Evolutionary conservation across 1,139 yeast species (phyloP).

Genomic region (Casaregolazyma lundiana): DNA sequence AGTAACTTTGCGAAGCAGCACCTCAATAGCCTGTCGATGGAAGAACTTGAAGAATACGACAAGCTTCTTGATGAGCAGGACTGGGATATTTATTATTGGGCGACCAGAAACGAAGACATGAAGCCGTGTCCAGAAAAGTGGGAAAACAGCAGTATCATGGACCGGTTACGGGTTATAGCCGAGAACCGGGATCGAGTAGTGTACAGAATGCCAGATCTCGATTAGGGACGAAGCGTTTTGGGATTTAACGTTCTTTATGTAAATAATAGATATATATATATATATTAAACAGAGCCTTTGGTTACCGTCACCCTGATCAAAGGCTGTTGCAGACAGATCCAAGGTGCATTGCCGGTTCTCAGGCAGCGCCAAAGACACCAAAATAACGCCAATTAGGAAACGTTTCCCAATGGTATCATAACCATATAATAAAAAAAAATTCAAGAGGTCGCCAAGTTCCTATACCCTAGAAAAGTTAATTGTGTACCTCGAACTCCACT

Average conservation of each 20-base stretch:
- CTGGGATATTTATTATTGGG: constrained; percentile 99
- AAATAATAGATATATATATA: not conserved
- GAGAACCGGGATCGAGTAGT: constrained; percentile 68
- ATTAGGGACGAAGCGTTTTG: no score
- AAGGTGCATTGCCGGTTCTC: no score
- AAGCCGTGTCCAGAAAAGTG: constrained; percentile 86
- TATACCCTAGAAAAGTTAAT: not conserved
- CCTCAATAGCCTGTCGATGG: constrained; percentile 53
- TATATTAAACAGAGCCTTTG: not conserved
- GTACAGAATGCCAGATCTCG: constrained; percentile 77
- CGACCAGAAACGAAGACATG: constrained; percentile 71
- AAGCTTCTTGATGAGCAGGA: constrained; percentile 83
- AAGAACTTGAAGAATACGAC: constrained; percentile 82
- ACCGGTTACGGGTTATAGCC: constrained; percentile 65
- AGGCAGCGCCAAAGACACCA: no score
- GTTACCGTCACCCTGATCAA: no score
- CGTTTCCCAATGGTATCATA: not conserved
- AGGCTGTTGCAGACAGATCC: no score
- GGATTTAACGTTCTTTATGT: not conserved
- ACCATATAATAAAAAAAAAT: not conserved
- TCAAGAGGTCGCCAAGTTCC: not conserved
- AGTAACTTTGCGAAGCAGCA: constrained; percentile 80
- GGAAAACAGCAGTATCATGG: constrained; percentile 63
- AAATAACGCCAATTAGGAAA: not conserved
- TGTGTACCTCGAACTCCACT: not conserved